phyloP scores from a whole-genome alignment of 768 basidiomycete species.

The Melanogaster broomeanus region DNA sequence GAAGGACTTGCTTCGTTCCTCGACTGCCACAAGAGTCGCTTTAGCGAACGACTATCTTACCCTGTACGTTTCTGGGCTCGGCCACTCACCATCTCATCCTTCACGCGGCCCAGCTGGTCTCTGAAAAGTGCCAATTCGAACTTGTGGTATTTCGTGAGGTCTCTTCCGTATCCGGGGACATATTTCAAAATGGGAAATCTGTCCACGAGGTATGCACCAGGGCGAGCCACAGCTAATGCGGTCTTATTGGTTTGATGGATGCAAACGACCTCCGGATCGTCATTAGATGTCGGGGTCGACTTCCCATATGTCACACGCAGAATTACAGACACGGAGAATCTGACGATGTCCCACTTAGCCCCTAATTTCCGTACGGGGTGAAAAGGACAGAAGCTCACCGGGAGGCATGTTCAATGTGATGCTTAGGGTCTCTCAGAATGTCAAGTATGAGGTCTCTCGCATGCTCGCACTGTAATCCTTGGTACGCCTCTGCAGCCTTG shows the following conservation, averaged over 20 bases:
- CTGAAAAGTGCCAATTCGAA: constrained; percentile 55
- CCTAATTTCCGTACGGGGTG: neutral
- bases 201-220: constrained; percentile 55
- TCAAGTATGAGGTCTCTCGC: constrained; percentile 18
- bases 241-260: constrained; percentile 21
- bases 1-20: constrained; percentile 17
- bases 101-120: constrained; percentile 44
- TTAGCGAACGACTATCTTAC: neutral
- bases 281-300: constrained; percentile 16
- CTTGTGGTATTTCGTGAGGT: constrained; percentile 32
- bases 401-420: constrained; percentile 9
- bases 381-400: constrained; percentile 8
- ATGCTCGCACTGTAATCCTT: constrained; percentile 42
- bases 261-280: constrained; percentile 12
- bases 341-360: neutral
- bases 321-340: constrained; percentile 23
- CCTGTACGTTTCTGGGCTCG: neutral
- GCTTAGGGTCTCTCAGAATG: constrained; percentile 15
- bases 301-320: constrained; percentile 29
- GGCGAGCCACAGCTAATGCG: constrained; percentile 35
- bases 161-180: constrained; percentile 49
- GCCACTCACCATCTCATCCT: constrained; percentile 38
- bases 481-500: constrained; percentile 45
- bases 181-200: constrained; percentile 46
- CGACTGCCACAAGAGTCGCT: constrained; percentile 1